Conservation (phyloP, 2,329 filamentous ascomycete species). For the Cladophialophora exuberans region DNA sequence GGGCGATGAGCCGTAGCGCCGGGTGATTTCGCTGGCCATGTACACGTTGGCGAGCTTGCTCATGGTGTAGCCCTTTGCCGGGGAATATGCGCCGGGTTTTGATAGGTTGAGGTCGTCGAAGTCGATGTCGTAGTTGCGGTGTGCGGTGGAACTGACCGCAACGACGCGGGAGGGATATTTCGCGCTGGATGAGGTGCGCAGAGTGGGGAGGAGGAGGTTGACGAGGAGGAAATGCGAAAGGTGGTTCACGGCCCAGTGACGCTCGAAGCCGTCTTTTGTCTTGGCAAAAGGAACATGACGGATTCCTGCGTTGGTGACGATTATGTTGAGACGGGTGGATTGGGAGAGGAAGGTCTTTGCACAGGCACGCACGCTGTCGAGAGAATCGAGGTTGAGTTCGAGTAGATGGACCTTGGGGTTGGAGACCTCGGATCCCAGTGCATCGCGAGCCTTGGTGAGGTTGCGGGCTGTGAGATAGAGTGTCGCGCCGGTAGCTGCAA, state of each 20-base stretch:
- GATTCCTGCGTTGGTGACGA: conserved; percentile 28
- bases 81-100: conserved; percentile 41
- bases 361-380: conserved; percentile 37
- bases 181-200: conserved; percentile 44
- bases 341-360: conserved; percentile 30
- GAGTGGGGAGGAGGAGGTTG: conserved; percentile 49
- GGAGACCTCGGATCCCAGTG: conserved; percentile 30
- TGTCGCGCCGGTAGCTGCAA: conserved; percentile 42
- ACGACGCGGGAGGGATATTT: conserved; percentile 53
- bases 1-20: conserved; percentile 45
- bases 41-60: conserved; percentile 57
- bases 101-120: conserved; percentile 45
- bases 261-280: conserved; percentile 53
- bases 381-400: conserved; percentile 38
- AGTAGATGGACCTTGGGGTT: conserved; percentile 36
- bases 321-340: conserved; percentile 19
- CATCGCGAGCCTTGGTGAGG: conserved; percentile 36
- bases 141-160: conserved; percentile 48
- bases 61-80: conserved; percentile 50
- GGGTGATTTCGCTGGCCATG: conserved; percentile 56
- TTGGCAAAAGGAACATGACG: conserved; percentile 12
- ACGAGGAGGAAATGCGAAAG: conserved; percentile 55
- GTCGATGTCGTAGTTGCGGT: conserved; percentile 41
- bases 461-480: conserved; percentile 43
- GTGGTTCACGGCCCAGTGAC: conserved; percentile 48